Base-by-base conservation (phyloP, 345 rosid species). In the Ceriops zippeliana region DNA sequence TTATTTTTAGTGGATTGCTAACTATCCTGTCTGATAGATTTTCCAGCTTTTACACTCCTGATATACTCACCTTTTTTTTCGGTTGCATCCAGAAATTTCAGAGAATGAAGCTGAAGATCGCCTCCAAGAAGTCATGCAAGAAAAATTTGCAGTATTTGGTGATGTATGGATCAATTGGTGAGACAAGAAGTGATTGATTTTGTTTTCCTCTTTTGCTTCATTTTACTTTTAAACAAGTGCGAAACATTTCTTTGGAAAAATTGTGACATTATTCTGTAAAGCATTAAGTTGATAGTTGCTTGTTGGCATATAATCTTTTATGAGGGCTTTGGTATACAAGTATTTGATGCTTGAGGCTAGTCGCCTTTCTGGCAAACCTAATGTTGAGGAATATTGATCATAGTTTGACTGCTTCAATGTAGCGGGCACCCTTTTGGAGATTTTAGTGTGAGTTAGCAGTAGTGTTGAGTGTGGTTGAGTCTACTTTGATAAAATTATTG, bases 31-130 rank as follows among this genome's bases (percentile, higher is more conserved):
- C 16, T 16, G 6, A 30, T 27, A 26, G 24, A 4, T 27, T 32
- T 30, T n/a, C 69, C 70, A 61, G 38, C 63, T 73, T 32, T 75
- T 58, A 27, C 37, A 71, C 15, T 70, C 42, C 57, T 65, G 56
- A 17, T 71, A 6, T 78, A 6, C 37, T 47, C 80, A 13, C 30
- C 2, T 63, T 65, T 53, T 53, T 51, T 70, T 75, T 71, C 26
- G 63, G 61, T 74, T 76, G 27, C 59, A 52, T 80, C 80, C 81
- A 93, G 99, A 92, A 86, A 92, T 92, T 66, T 90, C 99, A 8
- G 97, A 92, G 81, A 97, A 88, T 73, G 99, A 95, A 83, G 98
- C 98, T 17, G 99, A 95, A 90, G 87, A 92, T 67, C 92, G 73
- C 70, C 80, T 95, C 65, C 99, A 95, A 83, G 91, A 84, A 68